These are phyloP conservation scores for Debaryomyces sp. DNA, from an alignment of 1,139 yeast genomes.

Conservation along the genomic window DNA sequence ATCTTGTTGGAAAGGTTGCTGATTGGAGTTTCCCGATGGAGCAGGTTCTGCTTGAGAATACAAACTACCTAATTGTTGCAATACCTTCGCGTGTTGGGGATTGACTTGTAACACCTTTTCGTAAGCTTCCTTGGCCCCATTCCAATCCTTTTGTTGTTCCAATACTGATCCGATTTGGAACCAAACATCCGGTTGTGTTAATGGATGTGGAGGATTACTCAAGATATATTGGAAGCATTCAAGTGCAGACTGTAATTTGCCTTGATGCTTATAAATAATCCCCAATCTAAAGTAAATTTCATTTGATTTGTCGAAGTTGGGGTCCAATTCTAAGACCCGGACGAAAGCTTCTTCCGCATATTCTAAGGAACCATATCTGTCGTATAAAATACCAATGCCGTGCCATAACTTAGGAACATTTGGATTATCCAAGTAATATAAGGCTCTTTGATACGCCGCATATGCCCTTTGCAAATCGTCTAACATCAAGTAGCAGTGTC, in stretches of 20 bases:
- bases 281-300: slow-evolving; percentile 96
- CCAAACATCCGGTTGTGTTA: slow-evolving; percentile 97
- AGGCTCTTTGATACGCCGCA: slow-evolving; percentile 94
- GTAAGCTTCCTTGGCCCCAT: slow-evolving; percentile 91
- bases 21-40: slow-evolving; percentile 20
- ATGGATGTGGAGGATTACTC: slow-evolving; percentile 89
- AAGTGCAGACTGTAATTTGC: slow-evolving; percentile 80
- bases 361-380: slow-evolving; percentile 92
- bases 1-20: slow-evolving; percentile 57
- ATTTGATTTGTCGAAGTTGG: slow-evolving; percentile 92
- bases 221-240: slow-evolving; percentile 94
- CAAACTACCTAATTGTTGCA: slow-evolving; percentile 94
- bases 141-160: slow-evolving; percentile 91
- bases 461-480: slow-evolving; percentile 96
- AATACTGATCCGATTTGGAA: slow-evolving; percentile 95
- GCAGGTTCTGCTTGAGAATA: slow-evolving; percentile 75
- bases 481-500: slow-evolving; percentile 95
- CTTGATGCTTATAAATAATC: slow-evolving; percentile 95
- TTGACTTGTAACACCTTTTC: slow-evolving; percentile 88
- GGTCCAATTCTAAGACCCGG: slow-evolving; percentile 92
- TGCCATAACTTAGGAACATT: slow-evolving; percentile 98
- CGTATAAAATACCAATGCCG: slow-evolving; percentile 95
- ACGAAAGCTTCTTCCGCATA: slow-evolving; percentile 99
- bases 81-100: slow-evolving; percentile 92
- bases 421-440: slow-evolving; percentile 87